Conservation (phyloP, 176 grass and related monocot genomes). For the Hsuehochloa calcarea region DNA sequence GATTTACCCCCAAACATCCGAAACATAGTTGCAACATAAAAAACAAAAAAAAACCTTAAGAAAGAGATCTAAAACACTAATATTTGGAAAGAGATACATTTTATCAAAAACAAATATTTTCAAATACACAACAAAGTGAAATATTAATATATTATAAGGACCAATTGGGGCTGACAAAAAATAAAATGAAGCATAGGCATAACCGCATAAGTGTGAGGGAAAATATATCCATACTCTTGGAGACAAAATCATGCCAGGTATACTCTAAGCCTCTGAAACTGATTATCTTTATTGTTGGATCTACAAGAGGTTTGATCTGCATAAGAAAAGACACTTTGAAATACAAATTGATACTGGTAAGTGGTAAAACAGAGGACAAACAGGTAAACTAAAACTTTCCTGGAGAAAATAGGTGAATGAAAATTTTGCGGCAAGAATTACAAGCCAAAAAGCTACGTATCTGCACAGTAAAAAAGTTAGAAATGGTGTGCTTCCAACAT, state of each 20-base stretch:
- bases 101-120: slow-evolving; percentile 1
- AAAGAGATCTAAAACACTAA: neutral
- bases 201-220: neutral
- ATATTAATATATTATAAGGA: neutral
- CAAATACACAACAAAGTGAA: slow-evolving; percentile 16
- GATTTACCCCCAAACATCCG: neutral
- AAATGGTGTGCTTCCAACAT: slow-evolving; percentile 20
- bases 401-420: slow-evolving; percentile 98
- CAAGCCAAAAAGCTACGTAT: slow-evolving; percentile 81
- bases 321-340: slow-evolving; percentile 37
- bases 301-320: slow-evolving; percentile 79
- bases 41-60: neutral
- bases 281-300: slow-evolving; percentile 66
- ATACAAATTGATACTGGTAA: neutral
- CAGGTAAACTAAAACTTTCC: slow-evolving; percentile 50
- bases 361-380: neutral
- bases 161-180: neutral
- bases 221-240: slow-evolving; percentile 64
- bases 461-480: slow-evolving; percentile 52
- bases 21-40: neutral
- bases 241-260: slow-evolving; percentile 84
- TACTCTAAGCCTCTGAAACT: slow-evolving; percentile 62
- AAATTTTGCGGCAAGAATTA: slow-evolving; percentile 80
- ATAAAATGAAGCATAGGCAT: neutral
- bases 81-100: neutral